phyloP scores from a whole-genome alignment of 441 rosid species.

The Arabidopsis hybrid region DNA sequence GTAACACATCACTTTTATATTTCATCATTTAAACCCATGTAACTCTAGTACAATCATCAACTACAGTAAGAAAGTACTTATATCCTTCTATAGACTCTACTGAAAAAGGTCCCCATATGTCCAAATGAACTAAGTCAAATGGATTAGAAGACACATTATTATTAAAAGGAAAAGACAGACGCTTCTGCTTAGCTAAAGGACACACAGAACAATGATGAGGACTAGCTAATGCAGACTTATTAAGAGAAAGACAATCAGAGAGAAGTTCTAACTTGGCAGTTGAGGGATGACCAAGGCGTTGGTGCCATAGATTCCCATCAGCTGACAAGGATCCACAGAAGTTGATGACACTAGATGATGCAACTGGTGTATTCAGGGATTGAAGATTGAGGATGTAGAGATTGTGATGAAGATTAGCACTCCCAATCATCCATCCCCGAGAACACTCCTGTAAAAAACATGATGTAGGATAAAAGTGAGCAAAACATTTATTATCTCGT shows the following conservation, averaged over 20 bases:
- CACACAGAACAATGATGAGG: no score
- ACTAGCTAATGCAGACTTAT: neutral
- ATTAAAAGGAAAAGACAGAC: neutral
- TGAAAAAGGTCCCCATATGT: neutral
- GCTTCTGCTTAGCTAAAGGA: neutral
- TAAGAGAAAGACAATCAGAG: neutral
- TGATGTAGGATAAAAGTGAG: neutral
- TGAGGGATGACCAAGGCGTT: neutral
- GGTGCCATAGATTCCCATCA: neutral
- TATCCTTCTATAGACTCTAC: neutral
- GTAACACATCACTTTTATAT: neutral
- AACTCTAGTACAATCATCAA: neutral
- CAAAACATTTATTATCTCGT: neutral
- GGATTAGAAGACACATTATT: neutral
- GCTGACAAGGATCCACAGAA: neutral
- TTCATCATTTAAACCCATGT: neutral
- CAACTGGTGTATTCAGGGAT: fast-evolving
- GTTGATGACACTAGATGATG: no score
- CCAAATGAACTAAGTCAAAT: neutral
- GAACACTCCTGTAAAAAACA: neutral
- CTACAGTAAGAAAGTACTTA: neutral
- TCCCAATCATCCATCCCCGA: neutral
- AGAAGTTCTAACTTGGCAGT: neutral
- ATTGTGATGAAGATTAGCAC: neutral
- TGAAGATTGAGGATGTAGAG: neutral